These are phyloP conservation scores for Camellia oleifera DNA, from an alignment of 179 eudicot species.

Conservation along the genomic window DNA sequence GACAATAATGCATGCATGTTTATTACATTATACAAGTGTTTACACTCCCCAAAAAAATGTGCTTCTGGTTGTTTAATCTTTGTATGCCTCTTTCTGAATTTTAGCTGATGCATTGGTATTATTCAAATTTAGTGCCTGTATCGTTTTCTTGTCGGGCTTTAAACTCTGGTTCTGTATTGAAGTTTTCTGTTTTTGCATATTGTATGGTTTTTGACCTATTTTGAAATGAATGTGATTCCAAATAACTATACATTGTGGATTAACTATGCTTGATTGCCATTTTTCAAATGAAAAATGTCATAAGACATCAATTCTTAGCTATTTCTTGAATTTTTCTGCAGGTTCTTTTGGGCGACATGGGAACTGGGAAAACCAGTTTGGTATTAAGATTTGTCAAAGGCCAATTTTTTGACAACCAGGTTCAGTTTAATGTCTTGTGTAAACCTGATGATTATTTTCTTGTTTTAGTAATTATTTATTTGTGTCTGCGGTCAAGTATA, in stretches of 20 bases:
- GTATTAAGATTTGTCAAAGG: conserved; percentile 78
- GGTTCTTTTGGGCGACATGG: conserved; percentile 84
- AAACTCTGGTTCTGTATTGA: not conserved
- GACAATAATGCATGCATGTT: not conserved
- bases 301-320: not conserved
- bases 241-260: not conserved
- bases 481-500: not conserved
- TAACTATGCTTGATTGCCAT: not conserved
- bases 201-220: not conserved
- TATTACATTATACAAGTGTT: not conserved
- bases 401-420: conserved; percentile 68
- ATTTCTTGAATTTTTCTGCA: conserved; percentile 19
- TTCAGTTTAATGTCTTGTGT: conserved; percentile 15
- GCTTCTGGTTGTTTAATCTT: not conserved
- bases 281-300: not conserved
- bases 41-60: not conserved
- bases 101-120: not conserved
- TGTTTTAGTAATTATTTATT: not conserved
- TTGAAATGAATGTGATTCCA: not conserved
- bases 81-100: not conserved
- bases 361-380: conserved; percentile 80
- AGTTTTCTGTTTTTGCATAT: not conserved
- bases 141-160: not conserved
- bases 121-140: not conserved
- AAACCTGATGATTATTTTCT: not conserved